Evolutionary conservation across 2,329 filamentous ascomycete species (phyloP).

Genomic region (Colletotrichum tropicicola): DNA sequence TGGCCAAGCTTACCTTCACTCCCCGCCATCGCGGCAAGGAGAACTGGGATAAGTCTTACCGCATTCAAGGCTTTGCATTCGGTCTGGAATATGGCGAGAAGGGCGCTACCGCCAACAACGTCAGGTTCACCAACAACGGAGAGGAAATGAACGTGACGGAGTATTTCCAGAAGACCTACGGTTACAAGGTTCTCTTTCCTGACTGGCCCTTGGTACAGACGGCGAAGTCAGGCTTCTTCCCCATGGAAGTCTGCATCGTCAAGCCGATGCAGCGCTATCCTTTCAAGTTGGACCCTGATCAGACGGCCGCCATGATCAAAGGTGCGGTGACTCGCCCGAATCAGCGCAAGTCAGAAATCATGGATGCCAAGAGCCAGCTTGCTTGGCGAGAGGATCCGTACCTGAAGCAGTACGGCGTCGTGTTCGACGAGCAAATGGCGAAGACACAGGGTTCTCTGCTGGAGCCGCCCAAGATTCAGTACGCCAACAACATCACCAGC

Average conservation of each 20-base stretch:
- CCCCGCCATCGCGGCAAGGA: conserved; percentile 62
- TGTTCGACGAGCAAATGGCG: conserved; percentile 72
- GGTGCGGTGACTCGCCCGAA: conserved; percentile 84
- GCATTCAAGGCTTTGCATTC: conserved; percentile 61
- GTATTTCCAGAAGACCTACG: conserved; percentile 67
- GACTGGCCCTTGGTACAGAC: conserved; percentile 67
- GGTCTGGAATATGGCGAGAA: conserved; percentile 49
- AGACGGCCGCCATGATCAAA: conserved; percentile 91
- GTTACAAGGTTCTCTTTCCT: conserved; percentile 54
- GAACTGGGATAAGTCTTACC: conserved; percentile 58
- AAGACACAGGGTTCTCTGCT: conserved; percentile 77
- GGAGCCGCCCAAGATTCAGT: conserved; percentile 75
- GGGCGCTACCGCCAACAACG: conserved; percentile 59
- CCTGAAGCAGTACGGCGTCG: conserved; percentile 77
- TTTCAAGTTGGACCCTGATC: conserved; percentile 66
- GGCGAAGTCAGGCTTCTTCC: conserved; percentile 62
- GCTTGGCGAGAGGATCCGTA: conserved; percentile 75
- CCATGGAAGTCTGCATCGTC: conserved; percentile 68
- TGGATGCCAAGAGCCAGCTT: conserved; percentile 71
- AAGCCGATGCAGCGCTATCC: conserved; percentile 66
- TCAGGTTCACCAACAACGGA: conserved; percentile 58
- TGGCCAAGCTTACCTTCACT: conserved; percentile 64
- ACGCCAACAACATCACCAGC: conserved; percentile 64
- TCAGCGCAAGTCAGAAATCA: conserved; percentile 74
- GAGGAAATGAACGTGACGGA: conserved; percentile 56